Conservation (phyloP, 805 yeast species). For the Yamadazyma laniorum region DNA sequence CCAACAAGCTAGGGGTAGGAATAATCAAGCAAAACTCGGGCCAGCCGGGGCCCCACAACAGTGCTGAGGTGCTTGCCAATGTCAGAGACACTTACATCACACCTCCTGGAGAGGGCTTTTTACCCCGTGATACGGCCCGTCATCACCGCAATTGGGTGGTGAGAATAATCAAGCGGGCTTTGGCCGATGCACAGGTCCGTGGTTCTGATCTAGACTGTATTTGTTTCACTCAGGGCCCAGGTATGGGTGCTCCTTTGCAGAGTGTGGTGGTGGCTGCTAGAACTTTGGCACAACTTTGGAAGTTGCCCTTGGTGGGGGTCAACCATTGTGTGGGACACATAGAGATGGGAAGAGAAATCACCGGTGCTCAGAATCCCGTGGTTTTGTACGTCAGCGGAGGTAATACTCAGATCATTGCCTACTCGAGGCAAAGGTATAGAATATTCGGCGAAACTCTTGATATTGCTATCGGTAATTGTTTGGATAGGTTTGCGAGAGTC, state of each 20-base stretch:
- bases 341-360: slow-evolving; percentile 98
- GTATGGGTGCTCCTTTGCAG: slow-evolving; percentile 98
- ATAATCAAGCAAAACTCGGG: slow-evolving; percentile 74
- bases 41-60: slow-evolving; percentile 50
- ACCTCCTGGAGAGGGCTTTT: slow-evolving; percentile 97
- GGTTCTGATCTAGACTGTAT: slow-evolving; percentile 66
- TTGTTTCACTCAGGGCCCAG: slow-evolving; percentile 97
- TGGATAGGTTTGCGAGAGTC: slow-evolving; percentile 93
- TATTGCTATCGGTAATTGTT: slow-evolving; percentile 95
- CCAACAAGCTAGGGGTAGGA: slow-evolving; percentile 95
- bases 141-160: slow-evolving; percentile 96
- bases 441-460: slow-evolving; percentile 99
- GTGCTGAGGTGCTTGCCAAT: slow-evolving; percentile 80
- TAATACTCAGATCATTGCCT: slow-evolving; percentile 96
- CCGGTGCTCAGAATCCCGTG: slow-evolving; percentile 97
- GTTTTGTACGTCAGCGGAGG: slow-evolving; percentile 98
- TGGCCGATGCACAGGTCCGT: slow-evolving; percentile 56
- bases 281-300: slow-evolving; percentile 76
- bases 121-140: slow-evolving; percentile 94
- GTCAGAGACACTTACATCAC: slow-evolving; percentile 92
- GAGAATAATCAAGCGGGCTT: slow-evolving; percentile 63
- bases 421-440: slow-evolving; percentile 87
- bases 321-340: slow-evolving; percentile 98
- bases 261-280: slow-evolving; percentile 92
- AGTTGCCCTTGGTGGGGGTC: slow-evolving; percentile 85